Evolutionary conservation across 805 yeast genomes (phyloP).

Genomic region (Candida alai): DNA sequence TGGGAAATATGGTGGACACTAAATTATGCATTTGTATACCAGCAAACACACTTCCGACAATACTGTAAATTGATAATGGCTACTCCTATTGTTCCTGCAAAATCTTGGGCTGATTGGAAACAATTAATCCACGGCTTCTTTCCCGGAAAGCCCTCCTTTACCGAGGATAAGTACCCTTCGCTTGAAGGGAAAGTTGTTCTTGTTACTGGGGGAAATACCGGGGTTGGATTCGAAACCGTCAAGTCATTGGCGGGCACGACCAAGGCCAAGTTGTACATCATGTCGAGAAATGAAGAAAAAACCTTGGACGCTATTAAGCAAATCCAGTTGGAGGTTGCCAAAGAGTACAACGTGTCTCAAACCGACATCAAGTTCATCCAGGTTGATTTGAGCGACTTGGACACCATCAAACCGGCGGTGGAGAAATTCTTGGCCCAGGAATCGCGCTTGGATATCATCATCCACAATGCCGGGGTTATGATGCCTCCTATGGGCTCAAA

Average conservation of each 20-base stretch:
- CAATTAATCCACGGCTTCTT: constrained; percentile 8
- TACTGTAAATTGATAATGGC: constrained; percentile 4
- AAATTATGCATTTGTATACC: not conserved
- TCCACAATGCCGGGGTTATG: constrained; percentile 27
- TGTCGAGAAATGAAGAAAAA: constrained; percentile 32
- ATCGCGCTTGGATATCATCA: constrained; percentile 17
- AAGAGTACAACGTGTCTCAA: constrained; percentile 10
- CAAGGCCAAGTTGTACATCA: constrained; percentile 31
- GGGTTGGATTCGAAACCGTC: constrained; percentile 27
- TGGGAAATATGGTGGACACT: not conserved
- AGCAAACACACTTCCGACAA: too few species aligned
- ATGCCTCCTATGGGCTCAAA: constrained; percentile 18
- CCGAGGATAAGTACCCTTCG: constrained; percentile 21
- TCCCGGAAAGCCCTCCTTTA: constrained; percentile 10
- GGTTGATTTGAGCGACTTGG: constrained; percentile 38
- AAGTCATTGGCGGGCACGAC: constrained; percentile 25
- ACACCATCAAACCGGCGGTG: constrained; percentile 36
- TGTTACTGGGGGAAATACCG: constrained; percentile 39
- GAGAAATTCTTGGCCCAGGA: constrained; percentile 16
- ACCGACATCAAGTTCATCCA: constrained; percentile 11
- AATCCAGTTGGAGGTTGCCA: constrained; percentile 19
- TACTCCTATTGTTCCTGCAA: constrained; percentile 4
- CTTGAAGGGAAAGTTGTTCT: constrained; percentile 34
- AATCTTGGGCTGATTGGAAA: constrained; percentile 6
- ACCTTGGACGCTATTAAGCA: constrained; percentile 23